Evolutionary conservation across 202 grass and related monocot genomes (phyloP).

Genomic region (Digitaria exilis): DNA sequence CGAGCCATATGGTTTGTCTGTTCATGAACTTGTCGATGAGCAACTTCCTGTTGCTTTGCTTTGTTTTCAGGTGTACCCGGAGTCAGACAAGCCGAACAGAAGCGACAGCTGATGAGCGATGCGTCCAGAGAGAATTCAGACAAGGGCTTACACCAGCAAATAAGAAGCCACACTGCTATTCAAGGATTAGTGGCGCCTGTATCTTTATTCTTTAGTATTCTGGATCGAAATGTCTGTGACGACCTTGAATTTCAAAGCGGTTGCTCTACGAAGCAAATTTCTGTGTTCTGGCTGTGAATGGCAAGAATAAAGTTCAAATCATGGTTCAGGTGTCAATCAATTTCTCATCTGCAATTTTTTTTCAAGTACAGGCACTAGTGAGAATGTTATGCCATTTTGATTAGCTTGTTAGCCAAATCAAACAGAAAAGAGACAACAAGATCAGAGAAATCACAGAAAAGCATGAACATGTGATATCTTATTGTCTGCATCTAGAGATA

Average conservation of each 20-base stretch:
- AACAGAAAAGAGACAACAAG: neutral
- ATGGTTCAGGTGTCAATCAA: neutral
- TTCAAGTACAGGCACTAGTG: neutral
- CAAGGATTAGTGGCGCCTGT: neutral
- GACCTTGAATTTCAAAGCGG: neutral
- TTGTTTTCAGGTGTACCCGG: conserved; percentile 54
- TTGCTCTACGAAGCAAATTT: neutral
- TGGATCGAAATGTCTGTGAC: neutral
- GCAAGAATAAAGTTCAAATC: conserved; percentile 2
- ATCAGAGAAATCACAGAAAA: neutral
- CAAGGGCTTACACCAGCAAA: neutral
- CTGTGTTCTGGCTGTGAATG: neutral
- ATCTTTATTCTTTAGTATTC: neutral
- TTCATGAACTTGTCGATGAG: neutral
- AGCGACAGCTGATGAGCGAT: conserved; percentile 60
- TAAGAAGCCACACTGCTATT: neutral
- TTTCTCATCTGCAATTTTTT: too few species aligned
- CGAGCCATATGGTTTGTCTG: too few species aligned
- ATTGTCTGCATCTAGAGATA: neutral
- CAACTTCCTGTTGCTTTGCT: neutral
- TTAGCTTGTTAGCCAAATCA: neutral
- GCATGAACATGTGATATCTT: neutral
- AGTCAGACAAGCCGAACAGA: conserved; percentile 73
- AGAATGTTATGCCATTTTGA: neutral
- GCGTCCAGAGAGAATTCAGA: neutral